Conservation (phyloP, 495 filamentous ascomycete genomes). For the Trichoderma parareesei region DNA sequence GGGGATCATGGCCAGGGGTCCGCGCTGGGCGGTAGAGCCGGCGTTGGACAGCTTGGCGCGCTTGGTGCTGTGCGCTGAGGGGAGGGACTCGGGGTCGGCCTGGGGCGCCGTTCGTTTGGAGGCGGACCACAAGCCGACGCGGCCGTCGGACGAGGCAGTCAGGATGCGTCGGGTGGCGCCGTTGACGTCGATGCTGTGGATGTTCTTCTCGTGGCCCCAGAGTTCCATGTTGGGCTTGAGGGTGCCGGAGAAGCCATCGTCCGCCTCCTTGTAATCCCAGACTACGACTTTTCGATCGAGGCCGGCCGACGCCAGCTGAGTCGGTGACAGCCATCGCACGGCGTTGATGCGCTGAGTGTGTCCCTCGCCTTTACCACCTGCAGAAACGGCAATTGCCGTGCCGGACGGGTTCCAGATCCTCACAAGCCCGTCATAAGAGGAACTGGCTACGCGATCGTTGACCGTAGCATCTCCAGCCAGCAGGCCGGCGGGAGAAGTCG, state of each 20-base stretch:
- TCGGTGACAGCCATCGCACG: constrained; percentile 69
- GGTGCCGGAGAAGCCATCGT: constrained; percentile 49
- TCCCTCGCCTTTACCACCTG: constrained; percentile 52
- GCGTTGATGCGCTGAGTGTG: constrained; percentile 70
- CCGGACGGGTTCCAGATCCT: constrained; percentile 85
- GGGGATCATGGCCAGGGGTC: constrained; percentile 63
- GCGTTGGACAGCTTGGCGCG: constrained; percentile 65
- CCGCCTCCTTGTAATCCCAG: constrained; percentile 73
- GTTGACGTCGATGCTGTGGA: constrained; percentile 75
- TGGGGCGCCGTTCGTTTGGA: constrained; percentile 63
- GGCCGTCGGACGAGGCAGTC: constrained; percentile 72
- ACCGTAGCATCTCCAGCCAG: constrained; percentile 41
- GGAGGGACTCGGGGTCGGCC: constrained; percentile 57
- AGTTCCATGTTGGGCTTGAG: constrained; percentile 73
- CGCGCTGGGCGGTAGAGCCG: constrained; percentile 60
- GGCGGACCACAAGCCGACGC: constrained; percentile 76
- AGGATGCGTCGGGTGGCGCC: constrained; percentile 66
- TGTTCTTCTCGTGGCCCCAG: constrained; percentile 68
- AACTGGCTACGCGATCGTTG: constrained; percentile 64
- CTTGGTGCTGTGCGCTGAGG: constrained; percentile 56
- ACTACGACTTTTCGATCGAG: constrained; percentile 75
- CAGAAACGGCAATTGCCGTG: constrained; percentile 63
- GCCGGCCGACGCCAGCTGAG: constrained; percentile 68
- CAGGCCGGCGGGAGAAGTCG: constrained; percentile 50
- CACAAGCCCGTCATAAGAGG: constrained; percentile 80